phyloP scores from a whole-genome alignment of 352 stramenopile species.

The Pythium biforme region DNA sequence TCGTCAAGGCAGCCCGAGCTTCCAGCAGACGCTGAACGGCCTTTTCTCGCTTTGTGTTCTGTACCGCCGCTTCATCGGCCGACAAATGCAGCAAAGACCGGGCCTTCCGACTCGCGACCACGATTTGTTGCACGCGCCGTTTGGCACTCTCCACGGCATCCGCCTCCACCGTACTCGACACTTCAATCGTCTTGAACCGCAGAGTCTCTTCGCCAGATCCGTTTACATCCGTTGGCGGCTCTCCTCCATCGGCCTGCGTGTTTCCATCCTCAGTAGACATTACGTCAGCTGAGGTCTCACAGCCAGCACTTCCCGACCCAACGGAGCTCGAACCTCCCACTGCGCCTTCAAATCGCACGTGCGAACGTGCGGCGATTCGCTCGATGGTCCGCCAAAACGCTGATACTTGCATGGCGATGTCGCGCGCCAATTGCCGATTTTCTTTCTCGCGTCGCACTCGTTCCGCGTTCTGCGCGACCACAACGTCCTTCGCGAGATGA shows the following conservation, averaged over 20 bases:
- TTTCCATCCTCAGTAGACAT: not conserved
- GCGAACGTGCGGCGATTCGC: constrained; percentile 74
- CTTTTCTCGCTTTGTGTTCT: constrained; percentile 2
- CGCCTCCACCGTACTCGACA: constrained; percentile 22
- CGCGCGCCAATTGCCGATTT: constrained; percentile 59
- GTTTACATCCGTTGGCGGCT: constrained; percentile 6
- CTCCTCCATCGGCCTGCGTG: constrained; percentile 11
- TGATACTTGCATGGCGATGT: constrained; percentile 67
- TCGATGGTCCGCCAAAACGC: constrained; percentile 87
- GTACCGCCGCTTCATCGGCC: not conserved
- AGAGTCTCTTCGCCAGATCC: not conserved
- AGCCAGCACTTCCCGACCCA: not conserved
- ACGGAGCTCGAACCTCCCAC: not conserved
- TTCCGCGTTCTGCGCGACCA: constrained; percentile 68
- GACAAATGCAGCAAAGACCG: constrained; percentile 9
- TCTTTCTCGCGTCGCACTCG: constrained; percentile 64
- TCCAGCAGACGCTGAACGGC: constrained; percentile 22
- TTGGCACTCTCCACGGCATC: constrained; percentile 31
- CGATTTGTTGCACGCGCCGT: constrained; percentile 29
- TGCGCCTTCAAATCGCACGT: constrained; percentile 58
- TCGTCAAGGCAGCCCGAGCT: not conserved
- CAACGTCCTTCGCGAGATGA: constrained; percentile 60
- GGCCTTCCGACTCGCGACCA: constrained; percentile 43
- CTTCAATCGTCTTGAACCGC: constrained; percentile 19
- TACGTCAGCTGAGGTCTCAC: not conserved